A percentile compares a stretch with the other conserved stretches of the same genome.
phyloP scores from a whole-genome alignment of 2,329 filamentous ascomycete species.

The Cladosporium oxysporum region DNA sequence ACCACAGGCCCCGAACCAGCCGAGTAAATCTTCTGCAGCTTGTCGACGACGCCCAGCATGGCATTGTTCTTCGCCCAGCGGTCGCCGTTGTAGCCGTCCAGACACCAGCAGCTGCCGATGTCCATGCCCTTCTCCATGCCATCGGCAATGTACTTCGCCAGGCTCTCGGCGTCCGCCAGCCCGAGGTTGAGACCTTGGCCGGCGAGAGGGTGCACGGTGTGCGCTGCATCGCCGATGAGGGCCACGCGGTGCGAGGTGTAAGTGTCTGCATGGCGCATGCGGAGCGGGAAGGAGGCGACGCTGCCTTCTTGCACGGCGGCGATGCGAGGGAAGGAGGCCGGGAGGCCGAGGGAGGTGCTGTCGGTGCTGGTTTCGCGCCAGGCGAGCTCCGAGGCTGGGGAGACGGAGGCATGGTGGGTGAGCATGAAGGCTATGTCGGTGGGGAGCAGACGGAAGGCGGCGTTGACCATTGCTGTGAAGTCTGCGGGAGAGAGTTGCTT shows the following conservation, averaged over 20 bases:
- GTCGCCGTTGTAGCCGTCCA: constrained; percentile 80
- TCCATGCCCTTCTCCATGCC: constrained; percentile 84
- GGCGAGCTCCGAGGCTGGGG: constrained; percentile 59
- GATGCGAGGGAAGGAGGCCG: constrained; percentile 55
- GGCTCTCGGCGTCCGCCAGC: constrained; percentile 80
- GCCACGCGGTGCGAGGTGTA: constrained; percentile 91
- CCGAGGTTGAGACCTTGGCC: constrained; percentile 95
- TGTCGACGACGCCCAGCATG: constrained; percentile 79
- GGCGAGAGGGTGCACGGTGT: constrained; percentile 91
- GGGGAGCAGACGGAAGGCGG: constrained; percentile 79
- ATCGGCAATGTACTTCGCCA: constrained; percentile 72
- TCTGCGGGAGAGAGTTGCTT: constrained; percentile 72
- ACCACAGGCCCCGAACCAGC: constrained; percentile 77
- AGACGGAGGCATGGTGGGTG: constrained; percentile 45
- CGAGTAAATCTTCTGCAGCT: constrained; percentile 91
- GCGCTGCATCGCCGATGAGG: constrained; percentile 89
- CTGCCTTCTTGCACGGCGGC: constrained; percentile 74
- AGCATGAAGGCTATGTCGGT: constrained; percentile 85
- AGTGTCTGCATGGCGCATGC: constrained; percentile 88
- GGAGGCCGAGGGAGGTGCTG: constrained; percentile 43
- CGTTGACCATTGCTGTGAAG: constrained; percentile 87
- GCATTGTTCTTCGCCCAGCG: constrained; percentile 79
- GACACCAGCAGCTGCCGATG: constrained; percentile 72
- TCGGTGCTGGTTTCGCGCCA: constrained; percentile 78
- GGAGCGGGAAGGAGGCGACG: constrained; percentile 86